Base-by-base conservation (phyloP, 352 stramenopile species). In the Globisporangium mamillatum region DNA sequence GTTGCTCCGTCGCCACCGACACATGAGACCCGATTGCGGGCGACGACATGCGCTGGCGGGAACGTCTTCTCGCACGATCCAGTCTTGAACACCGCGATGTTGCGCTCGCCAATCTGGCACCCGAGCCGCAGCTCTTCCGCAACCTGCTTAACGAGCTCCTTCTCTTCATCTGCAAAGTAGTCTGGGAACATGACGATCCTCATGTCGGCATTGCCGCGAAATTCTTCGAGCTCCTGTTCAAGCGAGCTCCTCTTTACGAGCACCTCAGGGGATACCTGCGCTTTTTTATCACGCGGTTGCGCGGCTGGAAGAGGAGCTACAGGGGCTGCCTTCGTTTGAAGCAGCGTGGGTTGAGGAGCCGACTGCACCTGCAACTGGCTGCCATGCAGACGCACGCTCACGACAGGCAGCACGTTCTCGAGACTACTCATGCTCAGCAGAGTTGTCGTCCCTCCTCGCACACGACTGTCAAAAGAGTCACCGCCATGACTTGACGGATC, bases 181-280 rank as follows among this genome's bases (percentile, higher is more conserved):
- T 91, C 83, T 0, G 85, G 85, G 54, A 91, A 93, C 50, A 88
- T 77, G 25, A 71, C 75, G 60, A 93, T 86, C 24, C 81, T 80
- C 7, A 70, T 57, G 12, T 91, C 83, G 20, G 50, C 56, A 61
- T 79, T 82, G 1, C 54, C 55, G 27, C 71, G 71, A 61, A 93
- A 91, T 63, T 91, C 82, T 22, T 76, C 67, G 18, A 93, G 76
- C 64, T 93, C 85, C 63, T 93, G 75, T 32, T 73, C 78, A 14
- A 92, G 56, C 4, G 84, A 85, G 24, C 74, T 67, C 1, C 75
- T 67, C 61, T 83, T 86, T 14, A 61, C 36, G 36, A 32, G 24
- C 20, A 25, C 22, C 10, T 57, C 48, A 3, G 38, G 24, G 4
- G 27, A 12, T 14, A n/a, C 27, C 0, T 53, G 38, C 3, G 25